Percentiles rank a stretch among this genome's conserved stretches.
These are phyloP conservation scores for Pisolithus microcarpus DNA, from an alignment of 768 basidiomycete species.

Conservation along the genomic window DNA sequence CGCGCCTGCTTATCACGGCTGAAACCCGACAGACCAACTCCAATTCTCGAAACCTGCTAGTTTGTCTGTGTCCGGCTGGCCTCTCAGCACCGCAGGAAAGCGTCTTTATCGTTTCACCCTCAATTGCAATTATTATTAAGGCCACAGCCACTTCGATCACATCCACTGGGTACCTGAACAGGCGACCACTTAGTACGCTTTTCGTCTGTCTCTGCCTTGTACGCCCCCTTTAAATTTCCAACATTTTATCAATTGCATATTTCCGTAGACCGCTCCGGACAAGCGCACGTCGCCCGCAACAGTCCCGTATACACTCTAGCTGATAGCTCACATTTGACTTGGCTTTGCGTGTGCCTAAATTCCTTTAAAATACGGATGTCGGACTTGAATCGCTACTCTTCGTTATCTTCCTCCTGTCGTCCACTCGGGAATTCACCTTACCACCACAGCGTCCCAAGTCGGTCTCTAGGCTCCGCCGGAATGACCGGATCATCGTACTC, in stretches of 20 bases:
- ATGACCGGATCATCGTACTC: slow-evolving; percentile 21
- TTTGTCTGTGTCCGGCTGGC: slow-evolving; percentile 3
- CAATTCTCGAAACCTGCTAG: too few relatives aligned
- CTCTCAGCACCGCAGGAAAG: slow-evolving; percentile 3
- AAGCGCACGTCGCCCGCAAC: slow-evolving; percentile 17
- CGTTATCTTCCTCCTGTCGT: slow-evolving; percentile 13
- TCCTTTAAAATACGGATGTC: slow-evolving; percentile 24
- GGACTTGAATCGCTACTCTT: slow-evolving; percentile 15
- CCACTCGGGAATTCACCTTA: slow-evolving; percentile 10
- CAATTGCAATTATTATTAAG: slow-evolving; percentile 21
- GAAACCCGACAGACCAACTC: background rate
- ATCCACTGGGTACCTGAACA: slow-evolving; percentile 23
- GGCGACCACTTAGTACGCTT: slow-evolving; percentile 23
- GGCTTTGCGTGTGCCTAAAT: slow-evolving; percentile 5
- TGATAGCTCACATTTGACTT: slow-evolving; percentile 10
- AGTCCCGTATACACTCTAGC: slow-evolving; percentile 12
- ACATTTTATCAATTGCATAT: slow-evolving; percentile 28
- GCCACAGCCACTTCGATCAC: slow-evolving; percentile 30
- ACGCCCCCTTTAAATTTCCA: slow-evolving; percentile 31
- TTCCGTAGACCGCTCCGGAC: slow-evolving; percentile 27
- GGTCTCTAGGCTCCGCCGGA: slow-evolving; percentile 11
- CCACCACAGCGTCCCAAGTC: slow-evolving; percentile 1
- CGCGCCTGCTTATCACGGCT: slow-evolving; percentile 26
- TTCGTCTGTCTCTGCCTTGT: slow-evolving; percentile 16
- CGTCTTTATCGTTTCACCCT: slow-evolving; percentile 15